A percentile compares a stretch with the other conserved stretches of the same genome.
Conservation (phyloP, 257 asterid genomes). For the Primulina eburnea region DNA sequence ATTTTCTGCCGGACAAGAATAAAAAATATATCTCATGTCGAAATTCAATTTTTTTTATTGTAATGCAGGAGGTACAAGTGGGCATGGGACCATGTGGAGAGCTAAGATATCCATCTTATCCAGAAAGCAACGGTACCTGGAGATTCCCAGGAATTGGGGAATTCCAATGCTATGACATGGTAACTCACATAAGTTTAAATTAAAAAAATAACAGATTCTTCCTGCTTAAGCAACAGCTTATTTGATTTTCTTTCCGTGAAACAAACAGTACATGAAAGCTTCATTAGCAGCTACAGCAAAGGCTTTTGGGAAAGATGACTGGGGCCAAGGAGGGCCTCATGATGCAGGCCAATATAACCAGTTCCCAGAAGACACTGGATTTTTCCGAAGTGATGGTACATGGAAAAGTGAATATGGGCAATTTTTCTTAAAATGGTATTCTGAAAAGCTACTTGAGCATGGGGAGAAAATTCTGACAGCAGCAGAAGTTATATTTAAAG, state of each 20-base stretch:
- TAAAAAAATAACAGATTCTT: conserved; percentile 8
- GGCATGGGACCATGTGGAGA: conserved; percentile 99
- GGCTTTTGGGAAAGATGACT: conserved; percentile 57
- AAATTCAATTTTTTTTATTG: conserved; percentile 17
- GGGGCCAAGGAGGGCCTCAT: conserved; percentile 84
- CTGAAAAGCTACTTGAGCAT: conserved; percentile 65
- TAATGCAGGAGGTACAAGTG: conserved; percentile 82
- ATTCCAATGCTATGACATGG: conserved; percentile 92
- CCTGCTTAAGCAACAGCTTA: conserved; percentile 21
- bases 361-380: conserved; percentile 82
- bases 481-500: conserved; percentile 63
- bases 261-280: conserved; percentile 85
- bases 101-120: conserved; percentile 93
- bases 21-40: conserved; percentile 25
- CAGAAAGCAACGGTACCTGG: conserved; percentile 91
- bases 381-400: conserved; percentile 68
- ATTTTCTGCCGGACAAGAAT: conserved; percentile 1
- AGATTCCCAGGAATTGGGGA: conserved; percentile 89
- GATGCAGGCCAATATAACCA: conserved; percentile 80
- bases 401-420: conserved; percentile 84
- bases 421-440: conserved; percentile 83
- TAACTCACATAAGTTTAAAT: conserved; percentile 20
- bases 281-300: conserved; percentile 78
- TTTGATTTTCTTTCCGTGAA: conserved; percentile 11
- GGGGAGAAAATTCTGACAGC: conserved; percentile 72